Evolutionary conservation across 495 filamentous ascomycete species (phyloP).

Genomic region (Hypoxylon lenormandii): DNA sequence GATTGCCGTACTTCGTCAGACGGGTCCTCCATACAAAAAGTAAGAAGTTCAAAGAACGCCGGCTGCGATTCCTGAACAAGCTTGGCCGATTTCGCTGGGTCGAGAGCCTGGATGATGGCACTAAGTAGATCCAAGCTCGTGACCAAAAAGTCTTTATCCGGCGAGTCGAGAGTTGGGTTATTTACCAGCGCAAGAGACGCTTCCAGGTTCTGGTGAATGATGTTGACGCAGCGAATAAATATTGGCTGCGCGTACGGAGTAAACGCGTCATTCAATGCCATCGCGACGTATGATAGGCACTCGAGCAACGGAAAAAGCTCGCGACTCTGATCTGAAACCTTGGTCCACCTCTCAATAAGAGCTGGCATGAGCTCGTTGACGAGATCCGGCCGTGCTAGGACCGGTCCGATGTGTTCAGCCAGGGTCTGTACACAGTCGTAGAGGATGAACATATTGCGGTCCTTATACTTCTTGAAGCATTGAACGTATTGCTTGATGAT

Average conservation of each 20-base stretch:
- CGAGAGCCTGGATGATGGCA: slow-evolving; percentile 91
- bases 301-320: slow-evolving; percentile 95
- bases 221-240: slow-evolving; percentile 84
- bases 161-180: slow-evolving; percentile 76
- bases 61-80: slow-evolving; percentile 80
- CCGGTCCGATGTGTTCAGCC: slow-evolving; percentile 87
- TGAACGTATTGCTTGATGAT: slow-evolving; percentile 92
- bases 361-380: slow-evolving; percentile 92
- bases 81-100: slow-evolving; percentile 76
- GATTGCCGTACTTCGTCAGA: slow-evolving; percentile 96
- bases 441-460: slow-evolving; percentile 97
- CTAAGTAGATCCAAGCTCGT: slow-evolving; percentile 95
- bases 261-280: slow-evolving; percentile 84
- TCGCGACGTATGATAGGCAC: slow-evolving; percentile 92
- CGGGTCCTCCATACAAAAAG: slow-evolving; percentile 91
- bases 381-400: slow-evolving; percentile 79
- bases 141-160: slow-evolving; percentile 96
- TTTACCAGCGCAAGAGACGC: slow-evolving; percentile 72
- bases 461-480: slow-evolving; percentile 95
- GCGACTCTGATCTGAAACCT: slow-evolving; percentile 85
- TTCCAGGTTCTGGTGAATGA: slow-evolving; percentile 91
- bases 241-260: slow-evolving; percentile 84
- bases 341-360: slow-evolving; percentile 88
- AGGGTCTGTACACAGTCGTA: slow-evolving; percentile 99
- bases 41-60: slow-evolving; percentile 87